phyloP scores from a whole-genome alignment of 306 rosid species.

The Senna tora region DNA sequence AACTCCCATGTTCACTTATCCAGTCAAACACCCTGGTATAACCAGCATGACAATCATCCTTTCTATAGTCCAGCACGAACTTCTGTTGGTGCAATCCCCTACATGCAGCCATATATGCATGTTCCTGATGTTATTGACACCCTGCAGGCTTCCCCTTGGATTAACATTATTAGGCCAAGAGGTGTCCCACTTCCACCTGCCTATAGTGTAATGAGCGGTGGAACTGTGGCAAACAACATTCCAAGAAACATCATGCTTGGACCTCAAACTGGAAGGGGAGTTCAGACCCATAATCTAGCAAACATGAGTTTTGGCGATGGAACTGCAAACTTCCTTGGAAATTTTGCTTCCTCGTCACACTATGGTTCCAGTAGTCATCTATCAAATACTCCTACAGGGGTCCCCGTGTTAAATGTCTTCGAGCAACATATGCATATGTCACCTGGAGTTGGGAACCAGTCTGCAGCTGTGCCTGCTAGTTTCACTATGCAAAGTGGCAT shows the following conservation, averaged over 20 bases:
- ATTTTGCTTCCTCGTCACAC: not conserved
- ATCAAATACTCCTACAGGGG: constrained; percentile 15
- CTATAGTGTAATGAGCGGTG: constrained; percentile 10
- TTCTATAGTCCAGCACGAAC: not conserved
- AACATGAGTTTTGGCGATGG: constrained; percentile 6
- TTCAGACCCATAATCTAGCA: not conserved
- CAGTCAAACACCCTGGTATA: not conserved
- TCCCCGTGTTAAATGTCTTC: not conserved
- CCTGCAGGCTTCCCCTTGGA: constrained; percentile 11
- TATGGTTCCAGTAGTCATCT: constrained; percentile 1
- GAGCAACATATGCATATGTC: not conserved
- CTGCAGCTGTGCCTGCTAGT: not conserved
- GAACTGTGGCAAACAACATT: not conserved
- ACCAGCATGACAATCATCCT: not conserved
- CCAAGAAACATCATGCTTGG: not conserved
- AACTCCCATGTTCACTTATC: not conserved
- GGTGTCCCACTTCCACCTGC: not conserved
- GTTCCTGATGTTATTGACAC: not conserved
- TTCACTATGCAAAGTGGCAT: not conserved
- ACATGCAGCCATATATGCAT: not conserved
- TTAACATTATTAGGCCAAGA: not conserved
- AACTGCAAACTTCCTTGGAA: constrained; percentile 26
- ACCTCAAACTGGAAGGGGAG: constrained; percentile 15
- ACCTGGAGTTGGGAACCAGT: not conserved
- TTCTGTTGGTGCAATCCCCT: not conserved